phyloP scores from a whole-genome alignment of 2,329 filamentous ascomycete genomes.

The Colletotrichum musicola region DNA sequence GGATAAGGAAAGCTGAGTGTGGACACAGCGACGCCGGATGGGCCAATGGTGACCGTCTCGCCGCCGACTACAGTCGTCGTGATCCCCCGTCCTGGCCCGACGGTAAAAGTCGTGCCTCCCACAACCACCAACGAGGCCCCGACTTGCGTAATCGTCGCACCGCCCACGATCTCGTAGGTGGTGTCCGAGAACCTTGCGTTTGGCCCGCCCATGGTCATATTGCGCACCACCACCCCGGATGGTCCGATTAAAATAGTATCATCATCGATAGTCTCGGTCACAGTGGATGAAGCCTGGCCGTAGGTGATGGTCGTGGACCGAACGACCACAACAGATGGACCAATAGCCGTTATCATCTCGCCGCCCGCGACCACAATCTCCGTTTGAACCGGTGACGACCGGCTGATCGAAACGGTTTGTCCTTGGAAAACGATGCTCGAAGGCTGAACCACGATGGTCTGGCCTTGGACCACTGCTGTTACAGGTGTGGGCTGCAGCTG shows the following conservation, averaged over 20 bases:
- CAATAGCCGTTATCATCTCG: constrained; percentile 59
- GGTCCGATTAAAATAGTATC: constrained; percentile 66
- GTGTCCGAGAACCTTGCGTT: constrained; percentile 52
- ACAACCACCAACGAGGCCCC: constrained; percentile 64
- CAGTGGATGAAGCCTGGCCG: constrained; percentile 48
- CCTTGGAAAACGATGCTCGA: constrained; percentile 47
- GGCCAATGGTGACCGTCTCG: constrained; percentile 64
- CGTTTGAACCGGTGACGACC: constrained; percentile 50
- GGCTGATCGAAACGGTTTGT: constrained; percentile 53
- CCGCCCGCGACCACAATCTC: constrained; percentile 63
- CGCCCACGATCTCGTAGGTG: constrained; percentile 62
- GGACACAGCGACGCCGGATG: constrained; percentile 61
- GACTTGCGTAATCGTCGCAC: constrained; percentile 64
- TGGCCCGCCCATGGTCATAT: constrained; percentile 58
- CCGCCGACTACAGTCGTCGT: constrained; percentile 62
- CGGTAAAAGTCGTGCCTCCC: constrained; percentile 62
- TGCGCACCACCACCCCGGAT: constrained; percentile 55
- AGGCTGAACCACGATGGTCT: constrained; percentile 51
- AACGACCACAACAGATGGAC: constrained; percentile 55
- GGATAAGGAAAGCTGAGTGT: constrained; percentile 60
- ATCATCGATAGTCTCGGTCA: constrained; percentile 59
- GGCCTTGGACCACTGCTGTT: constrained; percentile 51
- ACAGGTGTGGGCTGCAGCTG: constrained; percentile 53
- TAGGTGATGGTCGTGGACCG: constrained; percentile 61
- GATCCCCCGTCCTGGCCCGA: constrained; percentile 57